Conservation (phyloP, 2,329 filamentous ascomycete genomes). For the Penicillium concentricum region DNA sequence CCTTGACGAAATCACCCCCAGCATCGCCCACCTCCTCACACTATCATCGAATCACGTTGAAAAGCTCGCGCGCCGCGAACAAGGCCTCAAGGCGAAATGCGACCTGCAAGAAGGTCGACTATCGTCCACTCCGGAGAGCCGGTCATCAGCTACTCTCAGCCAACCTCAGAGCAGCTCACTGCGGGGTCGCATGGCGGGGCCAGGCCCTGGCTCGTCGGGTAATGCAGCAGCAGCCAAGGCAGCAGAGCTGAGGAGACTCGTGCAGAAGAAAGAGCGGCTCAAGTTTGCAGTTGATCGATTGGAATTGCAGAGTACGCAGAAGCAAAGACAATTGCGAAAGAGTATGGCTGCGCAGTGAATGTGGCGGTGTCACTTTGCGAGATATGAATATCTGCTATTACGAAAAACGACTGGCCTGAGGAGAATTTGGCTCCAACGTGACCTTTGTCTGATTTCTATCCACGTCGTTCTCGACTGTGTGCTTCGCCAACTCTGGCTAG, state of each 20-base stretch:
- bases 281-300: conserved; percentile 84
- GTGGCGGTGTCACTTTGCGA: neutral
- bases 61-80: conserved; percentile 77
- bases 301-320: conserved; percentile 80
- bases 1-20: conserved; percentile 85
- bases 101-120: conserved; percentile 78
- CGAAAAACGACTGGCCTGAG: neutral
- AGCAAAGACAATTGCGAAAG: conserved; percentile 69
- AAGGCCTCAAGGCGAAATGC: conserved; percentile 76
- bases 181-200: conserved; percentile 28
- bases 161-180: conserved; percentile 20
- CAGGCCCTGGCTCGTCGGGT: conserved; percentile 27
- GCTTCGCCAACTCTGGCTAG: neutral
- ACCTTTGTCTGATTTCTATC: neutral
- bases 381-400: neutral
- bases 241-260: conserved; percentile 64
- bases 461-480: neutral
- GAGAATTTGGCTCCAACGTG: neutral
- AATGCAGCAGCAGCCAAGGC: conserved; percentile 42
- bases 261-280: conserved; percentile 79
- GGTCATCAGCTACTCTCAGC: conserved; percentile 19
- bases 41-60: conserved; percentile 82
- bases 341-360: conserved; percentile 61
- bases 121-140: conserved; percentile 41
- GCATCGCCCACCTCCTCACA: conserved; percentile 73